Evolutionary conservation across 805 yeast genomes (phyloP), one percentile per base, ranked within the genome.

Genomic region (Zygoascus flipseniorum): DNA sequence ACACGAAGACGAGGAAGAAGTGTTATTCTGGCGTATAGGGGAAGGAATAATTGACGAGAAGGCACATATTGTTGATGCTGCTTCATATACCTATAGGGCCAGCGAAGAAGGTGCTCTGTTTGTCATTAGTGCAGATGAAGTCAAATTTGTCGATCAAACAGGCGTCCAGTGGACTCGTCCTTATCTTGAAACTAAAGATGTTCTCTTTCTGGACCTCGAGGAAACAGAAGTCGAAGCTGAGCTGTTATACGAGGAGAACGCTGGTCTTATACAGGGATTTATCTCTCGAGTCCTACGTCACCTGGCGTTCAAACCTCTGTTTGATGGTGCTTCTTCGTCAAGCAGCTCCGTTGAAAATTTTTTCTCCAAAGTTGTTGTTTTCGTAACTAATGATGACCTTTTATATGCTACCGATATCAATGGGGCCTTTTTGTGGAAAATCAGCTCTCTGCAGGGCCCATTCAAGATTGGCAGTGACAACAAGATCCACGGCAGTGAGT

Each of bases 281-380:
- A n/a, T 56, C 11, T 57, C 59, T 37, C 51, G 70, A 20, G 43
- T 63, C 35, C 47, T 31, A 20, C 59, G 69, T 3, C 71, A 67
- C 43, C 6, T 55, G 11, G 41, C 41, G 4, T 8, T 19, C 14
- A 31, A 26, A 13, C 41, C 49, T 13, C 52, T 2, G 16, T 51
- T 64, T 37, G 47, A 53, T 2, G 64, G 59, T 14, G 47, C 61
- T 35, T 41, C 54, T n/a, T 51, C 51, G 39, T 43, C 56, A 11
- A 37, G 48, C 14, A 13, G 31, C 16, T 20, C 23, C 46, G n/a
- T 56, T 14, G 23, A 32, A 16, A n/a, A 31, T 9, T 44, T 18
- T 11, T 31, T 52, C 41, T 19, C 28, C 6, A 41, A 41, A 31
- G 43, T 43, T 13, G 37, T 42, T 8, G 37, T 32, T 23, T 18